phyloP scores from a whole-genome alignment of 2,329 filamentous ascomycete genomes.

The Ceratocystis destructans region DNA sequence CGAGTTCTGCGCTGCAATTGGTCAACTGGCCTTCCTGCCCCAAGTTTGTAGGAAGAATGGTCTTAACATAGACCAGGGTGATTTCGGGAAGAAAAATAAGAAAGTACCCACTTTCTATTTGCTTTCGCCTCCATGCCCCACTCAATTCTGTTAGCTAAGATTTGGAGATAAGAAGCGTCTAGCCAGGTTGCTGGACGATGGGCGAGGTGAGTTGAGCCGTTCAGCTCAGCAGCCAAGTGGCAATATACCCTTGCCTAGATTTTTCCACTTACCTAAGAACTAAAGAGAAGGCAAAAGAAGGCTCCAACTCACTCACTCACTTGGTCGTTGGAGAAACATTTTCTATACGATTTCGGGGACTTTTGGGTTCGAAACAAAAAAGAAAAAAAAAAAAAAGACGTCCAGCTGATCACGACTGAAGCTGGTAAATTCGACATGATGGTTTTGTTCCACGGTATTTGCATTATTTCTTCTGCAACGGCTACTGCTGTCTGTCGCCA shows the following conservation, averaged over 20 bases:
- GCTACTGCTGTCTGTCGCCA: neutral
- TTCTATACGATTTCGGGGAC: too few species aligned
- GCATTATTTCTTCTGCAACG: neutral
- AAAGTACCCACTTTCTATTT: neutral
- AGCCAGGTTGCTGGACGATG: neutral
- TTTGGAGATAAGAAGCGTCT: neutral
- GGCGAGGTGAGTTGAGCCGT: neutral
- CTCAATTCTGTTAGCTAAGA: neutral
- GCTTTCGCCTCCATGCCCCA: neutral
- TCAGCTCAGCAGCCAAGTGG: neutral
- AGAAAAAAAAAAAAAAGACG: too few species aligned
- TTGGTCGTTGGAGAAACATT: neutral
- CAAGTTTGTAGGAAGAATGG: neutral
- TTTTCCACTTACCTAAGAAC: neutral
- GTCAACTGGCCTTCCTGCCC: neutral
- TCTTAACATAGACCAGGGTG: neutral
- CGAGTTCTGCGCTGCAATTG: neutral
- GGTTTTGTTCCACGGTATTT: neutral
- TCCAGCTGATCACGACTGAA: too few species aligned
- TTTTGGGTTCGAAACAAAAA: too few species aligned
- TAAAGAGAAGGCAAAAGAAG: neutral
- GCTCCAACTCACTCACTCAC: neutral
- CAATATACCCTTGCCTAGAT: neutral
- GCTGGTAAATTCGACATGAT: too few species aligned
- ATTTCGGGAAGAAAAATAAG: constrained; percentile 2